These are phyloP conservation scores for Caryopteris hybrid DNA, from an alignment of 305 asterid species.

Conservation along the genomic window DNA sequence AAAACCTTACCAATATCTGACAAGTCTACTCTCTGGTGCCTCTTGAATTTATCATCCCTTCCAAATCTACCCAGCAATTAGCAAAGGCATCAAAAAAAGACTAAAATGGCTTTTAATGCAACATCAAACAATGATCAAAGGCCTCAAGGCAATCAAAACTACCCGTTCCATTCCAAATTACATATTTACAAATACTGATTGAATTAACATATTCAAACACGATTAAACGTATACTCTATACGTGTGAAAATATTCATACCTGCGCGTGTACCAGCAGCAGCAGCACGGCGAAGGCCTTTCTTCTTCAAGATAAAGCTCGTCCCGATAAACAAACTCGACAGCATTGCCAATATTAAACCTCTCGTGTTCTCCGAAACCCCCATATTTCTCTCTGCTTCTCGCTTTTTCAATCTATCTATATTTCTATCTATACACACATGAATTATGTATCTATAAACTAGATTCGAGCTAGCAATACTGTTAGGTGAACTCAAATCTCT, in stretches of 20 bases:
- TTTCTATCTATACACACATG: background rate
- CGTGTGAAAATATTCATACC: conserved; percentile 31
- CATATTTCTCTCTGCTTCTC: conserved; percentile 32
- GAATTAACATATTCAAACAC: conserved; percentile 11
- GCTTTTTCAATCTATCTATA: background rate
- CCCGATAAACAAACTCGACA: conserved; percentile 82
- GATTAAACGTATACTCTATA: background rate
- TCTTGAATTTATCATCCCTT: background rate
- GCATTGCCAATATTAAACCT: conserved; percentile 69
- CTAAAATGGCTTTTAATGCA: background rate
- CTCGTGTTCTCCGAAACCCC: conserved; percentile 64
- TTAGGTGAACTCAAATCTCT: background rate
- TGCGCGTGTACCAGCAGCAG: conserved; percentile 72
- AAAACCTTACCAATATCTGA: background rate
- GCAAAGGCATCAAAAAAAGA: background rate
- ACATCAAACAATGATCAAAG: background rate
- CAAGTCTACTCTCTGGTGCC: background rate
- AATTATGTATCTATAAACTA: background rate
- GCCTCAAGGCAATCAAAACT: background rate
- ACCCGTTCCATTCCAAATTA: background rate
- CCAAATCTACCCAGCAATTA: background rate
- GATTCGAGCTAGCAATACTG: conserved; percentile 2
- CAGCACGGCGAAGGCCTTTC: conserved; percentile 86
- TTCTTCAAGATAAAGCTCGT: conserved; percentile 80
- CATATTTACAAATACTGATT: background rate